phyloP scores from a whole-genome alignment of 2,329 filamentous ascomycete genomes.

The Stachybotrys echinatus region DNA sequence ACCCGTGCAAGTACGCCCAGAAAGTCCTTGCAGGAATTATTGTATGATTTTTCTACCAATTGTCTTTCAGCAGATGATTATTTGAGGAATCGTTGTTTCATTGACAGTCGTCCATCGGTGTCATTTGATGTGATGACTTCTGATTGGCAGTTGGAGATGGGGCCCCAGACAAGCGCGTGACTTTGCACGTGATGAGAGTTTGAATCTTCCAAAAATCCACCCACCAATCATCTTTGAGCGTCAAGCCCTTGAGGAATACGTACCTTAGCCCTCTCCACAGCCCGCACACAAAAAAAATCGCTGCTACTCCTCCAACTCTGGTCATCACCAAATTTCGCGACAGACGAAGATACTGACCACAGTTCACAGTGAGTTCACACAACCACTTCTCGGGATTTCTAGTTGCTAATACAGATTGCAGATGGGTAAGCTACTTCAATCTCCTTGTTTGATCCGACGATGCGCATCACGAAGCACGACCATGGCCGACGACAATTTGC shows the following conservation, averaged over 20 bases:
- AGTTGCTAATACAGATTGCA: constrained; percentile 35
- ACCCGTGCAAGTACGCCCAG: too few relatives aligned
- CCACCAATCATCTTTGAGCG: constrained; percentile 28
- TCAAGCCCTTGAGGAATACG: constrained; percentile 29
- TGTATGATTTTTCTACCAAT: not conserved
- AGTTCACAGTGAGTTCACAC: constrained; percentile 41
- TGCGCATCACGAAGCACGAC: not conserved
- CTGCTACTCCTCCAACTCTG: constrained; percentile 29
- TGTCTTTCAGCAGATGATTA: not conserved
- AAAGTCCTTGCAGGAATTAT: too few relatives aligned
- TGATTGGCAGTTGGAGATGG: constrained; percentile 14
- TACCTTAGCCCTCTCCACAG: constrained; percentile 32
- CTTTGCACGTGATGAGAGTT: constrained; percentile 13
- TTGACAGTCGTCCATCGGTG: too few relatives aligned
- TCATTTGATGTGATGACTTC: not conserved
- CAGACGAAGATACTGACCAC: constrained; percentile 39
- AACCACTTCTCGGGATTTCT: constrained; percentile 14
- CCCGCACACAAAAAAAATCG: constrained; percentile 38
- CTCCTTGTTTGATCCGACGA: constrained; percentile 10
- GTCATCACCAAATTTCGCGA: constrained; percentile 35
- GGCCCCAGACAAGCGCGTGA: constrained; percentile 1
- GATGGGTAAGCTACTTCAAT: constrained; percentile 53
- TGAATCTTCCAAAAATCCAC: constrained; percentile 7
- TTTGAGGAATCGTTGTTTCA: not conserved
- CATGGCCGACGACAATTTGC: not conserved